Percentiles rank a stretch among this genome's conserved stretches.
phyloP scores from a whole-genome alignment of 2,329 filamentous ascomycete genomes.

The Exophiala phaeomuriformis region DNA sequence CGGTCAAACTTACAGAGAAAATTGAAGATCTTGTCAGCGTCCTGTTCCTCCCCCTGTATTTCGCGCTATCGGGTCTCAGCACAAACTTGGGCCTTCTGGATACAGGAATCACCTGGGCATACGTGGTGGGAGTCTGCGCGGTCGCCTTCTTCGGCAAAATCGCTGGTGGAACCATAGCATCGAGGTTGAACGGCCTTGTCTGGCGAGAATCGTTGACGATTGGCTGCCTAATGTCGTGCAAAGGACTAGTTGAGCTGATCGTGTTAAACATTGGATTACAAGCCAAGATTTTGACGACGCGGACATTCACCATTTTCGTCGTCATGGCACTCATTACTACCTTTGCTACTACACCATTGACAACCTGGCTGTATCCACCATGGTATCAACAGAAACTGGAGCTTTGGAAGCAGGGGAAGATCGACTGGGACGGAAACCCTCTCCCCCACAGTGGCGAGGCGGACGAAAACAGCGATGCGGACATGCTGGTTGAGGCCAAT shows the following conservation, averaged over 20 bases:
- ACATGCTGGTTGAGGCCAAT: constrained; percentile 25
- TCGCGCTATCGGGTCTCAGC: constrained; percentile 81
- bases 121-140: constrained; percentile 73
- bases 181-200: constrained; percentile 65
- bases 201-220: constrained; percentile 90
- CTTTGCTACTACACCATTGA: constrained; percentile 72
- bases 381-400: constrained; percentile 69
- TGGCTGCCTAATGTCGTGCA: constrained; percentile 90
- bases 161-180: constrained; percentile 70
- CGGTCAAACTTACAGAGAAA: constrained; percentile 83
- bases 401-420: constrained; percentile 73
- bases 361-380: constrained; percentile 64
- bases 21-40: constrained; percentile 83
- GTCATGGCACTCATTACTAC: constrained; percentile 89
- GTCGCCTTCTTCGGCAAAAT: constrained; percentile 84
- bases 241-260: constrained; percentile 88
- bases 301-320: constrained; percentile 89
- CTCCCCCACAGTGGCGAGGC: constrained; percentile 40
- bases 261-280: constrained; percentile 78
- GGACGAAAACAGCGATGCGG: constrained; percentile 25
- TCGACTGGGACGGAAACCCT: constrained; percentile 71
- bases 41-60: constrained; percentile 83
- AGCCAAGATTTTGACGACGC: constrained; percentile 68
- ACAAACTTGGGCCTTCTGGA: constrained; percentile 81
- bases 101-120: constrained; percentile 76